Evolutionary conservation across 768 basidiomycete genomes (phyloP).

Genomic region (Amanita molliuscula): DNA sequence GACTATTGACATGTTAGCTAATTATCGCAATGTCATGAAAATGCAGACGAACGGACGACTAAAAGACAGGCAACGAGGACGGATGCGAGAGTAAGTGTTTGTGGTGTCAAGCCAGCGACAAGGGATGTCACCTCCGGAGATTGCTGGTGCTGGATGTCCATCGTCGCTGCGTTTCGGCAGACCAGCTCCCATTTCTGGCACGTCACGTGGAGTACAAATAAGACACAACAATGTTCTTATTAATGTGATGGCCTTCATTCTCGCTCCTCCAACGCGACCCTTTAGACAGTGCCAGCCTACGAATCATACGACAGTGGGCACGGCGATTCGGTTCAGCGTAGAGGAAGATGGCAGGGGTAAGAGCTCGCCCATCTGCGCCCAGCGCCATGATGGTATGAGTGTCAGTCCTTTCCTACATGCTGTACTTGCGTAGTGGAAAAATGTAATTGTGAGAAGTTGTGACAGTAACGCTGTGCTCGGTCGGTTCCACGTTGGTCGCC

Average conservation of each 20-base stretch:
- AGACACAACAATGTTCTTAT: background rate
- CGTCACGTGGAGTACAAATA: background rate
- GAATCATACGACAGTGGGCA: slow-evolving; percentile 30
- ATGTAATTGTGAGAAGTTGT: background rate
- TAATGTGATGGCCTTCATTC: background rate
- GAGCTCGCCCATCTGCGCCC: slow-evolving; percentile 40
- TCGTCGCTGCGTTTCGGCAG: background rate
- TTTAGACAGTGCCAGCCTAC: slow-evolving; percentile 66
- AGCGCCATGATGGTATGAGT: slow-evolving; percentile 38
- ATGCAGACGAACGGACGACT: slow-evolving; percentile 3
- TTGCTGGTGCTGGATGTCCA: slow-evolving; percentile 2
- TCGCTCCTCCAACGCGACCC: slow-evolving; percentile 37
- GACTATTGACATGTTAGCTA: slow-evolving; percentile 19
- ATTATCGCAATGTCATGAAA: background rate
- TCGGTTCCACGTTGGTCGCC: slow-evolving; percentile 14
- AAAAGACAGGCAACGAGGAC: slow-evolving; percentile 34
- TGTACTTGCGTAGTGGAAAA: background rate
- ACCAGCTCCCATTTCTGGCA: background rate
- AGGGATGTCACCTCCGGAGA: slow-evolving; percentile 26
- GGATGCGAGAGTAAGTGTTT: slow-evolving; percentile 29
- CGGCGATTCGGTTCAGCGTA: slow-evolving; percentile 67
- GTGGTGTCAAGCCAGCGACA: slow-evolving; percentile 25
- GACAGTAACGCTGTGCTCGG: background rate
- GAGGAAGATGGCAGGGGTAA: slow-evolving; percentile 43
- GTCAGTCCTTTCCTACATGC: slow-evolving; percentile 60